Base-by-base conservation (phyloP, 169 alveolate species). In the Cryptosporidium sp. region DNA sequence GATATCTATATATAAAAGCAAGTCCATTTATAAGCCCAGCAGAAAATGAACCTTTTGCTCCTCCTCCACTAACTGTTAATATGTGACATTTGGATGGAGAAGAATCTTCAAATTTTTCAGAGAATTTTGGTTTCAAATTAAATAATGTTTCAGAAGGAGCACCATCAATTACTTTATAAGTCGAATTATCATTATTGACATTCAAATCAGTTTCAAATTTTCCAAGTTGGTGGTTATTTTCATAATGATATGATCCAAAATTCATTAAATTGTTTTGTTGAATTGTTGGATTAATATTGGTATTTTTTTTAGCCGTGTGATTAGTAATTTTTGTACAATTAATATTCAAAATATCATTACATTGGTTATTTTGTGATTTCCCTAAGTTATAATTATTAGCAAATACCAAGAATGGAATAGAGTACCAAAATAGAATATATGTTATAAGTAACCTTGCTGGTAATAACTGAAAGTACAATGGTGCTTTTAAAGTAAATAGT, bases 1-100 rank as follows among this genome's bases (percentile, higher is more conserved):
- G 75, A 9, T 61, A 80, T 18, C 89, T 69, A 42, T 80, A 80
- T 9, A 61, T 26, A 26, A 80, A 8, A 21, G 80, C 75, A 18
- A 80, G 48, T 0, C 89, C 89, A 39, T 61, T 37, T 16, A 80
- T 26, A 23, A 67, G 37, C 8, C 89, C 89, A 8, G 89, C 31
- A 33, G 89, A 62, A 80, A 61, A 62, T 14, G 89, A 56, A 14
- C 89, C 89, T 48, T 48, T 80, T 23, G 89, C 89, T 39, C 89
- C 89, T 62, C 89, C 89, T 23, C 89, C 89, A 42, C 75, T 80
- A 33, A 65, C 35, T 0, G 89, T 8, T 14, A 80, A 10, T 4
- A 80, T 62, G 65, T 80, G 62, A 65, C 89, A 80, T 31, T 80
- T 80, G 42, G 73, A 62, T 31, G 72, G 80, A 1, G 89, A 80